Base-by-base conservation (phyloP, 2,329 filamentous ascomycete species). In the Xylaria sp. region DNA sequence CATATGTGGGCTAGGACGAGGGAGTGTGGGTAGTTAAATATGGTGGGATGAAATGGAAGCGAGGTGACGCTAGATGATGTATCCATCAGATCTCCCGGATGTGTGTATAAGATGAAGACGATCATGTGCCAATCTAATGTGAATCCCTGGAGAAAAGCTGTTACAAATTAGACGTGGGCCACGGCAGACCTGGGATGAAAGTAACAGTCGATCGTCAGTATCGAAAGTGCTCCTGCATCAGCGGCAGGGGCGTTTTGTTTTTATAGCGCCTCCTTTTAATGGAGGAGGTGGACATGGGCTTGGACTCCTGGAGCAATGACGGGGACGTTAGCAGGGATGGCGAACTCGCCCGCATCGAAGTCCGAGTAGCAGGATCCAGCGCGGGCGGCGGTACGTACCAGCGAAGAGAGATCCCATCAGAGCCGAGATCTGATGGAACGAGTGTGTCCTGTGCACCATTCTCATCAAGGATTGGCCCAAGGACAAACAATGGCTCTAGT, bases 101-200 rank as follows among this genome's bases (percentile, higher is more conserved):
- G 77, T 62, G 59, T 68, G 60, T 78, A 77, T 75, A 81, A 80
- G 79, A 79, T 78, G 79, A 81, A 79, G 83, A 80, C 80, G 84
- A 85, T 85, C 84, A 81, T 82, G 82, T 80, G 83, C 79, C 79
- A 84, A 84, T 83, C 83, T 81, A 81, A 81, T 79, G 81, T 75
- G 79, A 80, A 85, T 84, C 83, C 83, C 80, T 81, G 82, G 78
- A 78, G 78, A 81, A 79, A 80, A 84, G 81, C 81, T 85, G 84
- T 86, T 84, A 86, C 84, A 86, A 84, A 85, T 84, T 85, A 80
- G 80, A 79, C 80, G 84, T 86, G 84, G 84, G 83, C 82, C 84
- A 75, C 79, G 78, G 78, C 78, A 80, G 79, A 78, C 75, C 80
- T 82, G 79, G 80, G 80, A 82, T 78, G 78, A 81, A 76, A 77